Base-by-base conservation (phyloP, 345 rosid genomes). In the Brassica juncea region DNA sequence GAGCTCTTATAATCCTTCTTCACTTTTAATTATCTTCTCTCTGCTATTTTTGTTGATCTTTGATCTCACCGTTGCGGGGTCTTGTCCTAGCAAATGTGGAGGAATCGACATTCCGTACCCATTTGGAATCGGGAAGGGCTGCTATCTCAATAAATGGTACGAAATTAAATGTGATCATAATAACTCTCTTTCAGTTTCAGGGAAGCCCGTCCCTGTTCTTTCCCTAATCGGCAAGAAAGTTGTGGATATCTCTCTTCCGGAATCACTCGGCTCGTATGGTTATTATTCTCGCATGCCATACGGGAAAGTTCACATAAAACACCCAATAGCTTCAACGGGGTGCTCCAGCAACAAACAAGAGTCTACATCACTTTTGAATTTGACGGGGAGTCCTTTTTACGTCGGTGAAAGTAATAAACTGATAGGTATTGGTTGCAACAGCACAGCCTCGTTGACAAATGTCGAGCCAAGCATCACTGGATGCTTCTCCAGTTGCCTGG, bases 81-180 rank as follows among this genome's bases (percentile, higher is more conserved):
- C 10, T 34, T 84, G 87, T 75, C 63, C 9, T 12, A 70, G 35
- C 0, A 8, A 8, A 0, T 86, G 89, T 19, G 89, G 89, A 30
- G 58, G 68, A 34, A 39, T 84, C 2, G 31, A 27, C 58, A 77
- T 87, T 54, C 87, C 86, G 3, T 87, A 25, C 68, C 89, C 87
- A n/a, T 87, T 87, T 42, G 86, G 89, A 5, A 65, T 58, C 3
- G 28, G 60, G 0, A 34, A 70, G 1, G 84, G 11, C 2, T 83
- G 87, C 39, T 78, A 67, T 72, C 37, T 30, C 3, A 4, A 65
- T 1, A 6, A 6, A 2, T 12, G 58, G 58, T 52, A 52, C 58
- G 58, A 52, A 52, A 52, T 52, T 5, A 5, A 5, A 52, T 52
- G 58, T 52, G 57, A 49, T 0, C 58, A 5, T 52, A 52, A 52